Conservation (phyloP, 2,329 filamentous ascomycete genomes). For the Blastomyces parvus region DNA sequence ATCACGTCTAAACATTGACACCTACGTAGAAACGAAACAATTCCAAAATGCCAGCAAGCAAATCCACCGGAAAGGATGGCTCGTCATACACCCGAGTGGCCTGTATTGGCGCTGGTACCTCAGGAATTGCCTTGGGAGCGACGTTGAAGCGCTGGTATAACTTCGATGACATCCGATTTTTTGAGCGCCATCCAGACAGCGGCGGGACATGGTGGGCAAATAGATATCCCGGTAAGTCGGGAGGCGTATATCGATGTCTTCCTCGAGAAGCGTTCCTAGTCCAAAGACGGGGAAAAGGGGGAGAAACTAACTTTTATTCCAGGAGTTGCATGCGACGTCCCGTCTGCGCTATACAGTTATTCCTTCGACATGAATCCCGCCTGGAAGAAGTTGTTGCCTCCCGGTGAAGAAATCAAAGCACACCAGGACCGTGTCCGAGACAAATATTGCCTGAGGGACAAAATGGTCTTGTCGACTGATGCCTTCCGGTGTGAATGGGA, state of each 20-base stretch:
- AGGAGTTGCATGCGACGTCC: constrained; percentile 45
- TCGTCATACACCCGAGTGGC: constrained; percentile 22
- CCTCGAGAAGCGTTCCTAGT: no score
- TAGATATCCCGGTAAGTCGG: constrained; percentile 42
- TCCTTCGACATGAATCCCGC: constrained; percentile 44
- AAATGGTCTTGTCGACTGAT: constrained; percentile 46
- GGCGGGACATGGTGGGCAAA: constrained; percentile 57
- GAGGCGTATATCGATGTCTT: background rate
- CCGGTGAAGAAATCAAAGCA: constrained; percentile 41
- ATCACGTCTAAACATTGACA: background rate
- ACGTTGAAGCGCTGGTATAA: constrained; percentile 48
- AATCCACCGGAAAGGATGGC: background rate
- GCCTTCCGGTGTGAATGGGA: constrained; percentile 42
- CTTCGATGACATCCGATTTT: constrained; percentile 50
- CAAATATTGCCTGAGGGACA: constrained; percentile 42
- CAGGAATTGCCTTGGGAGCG: constrained; percentile 51
- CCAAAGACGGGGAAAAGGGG: background rate
- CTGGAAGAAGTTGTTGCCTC: constrained; percentile 43
- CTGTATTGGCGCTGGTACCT: constrained; percentile 49
- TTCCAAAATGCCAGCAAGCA: background rate
- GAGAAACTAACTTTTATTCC: constrained; percentile 22
- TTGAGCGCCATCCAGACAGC: constrained; percentile 46
- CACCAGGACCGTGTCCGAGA: constrained; percentile 44
- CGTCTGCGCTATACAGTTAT: constrained; percentile 47
- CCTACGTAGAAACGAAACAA: background rate